Base-by-base conservation (phyloP, 257 asterid genomes). In the Jacaranda copaia region DNA sequence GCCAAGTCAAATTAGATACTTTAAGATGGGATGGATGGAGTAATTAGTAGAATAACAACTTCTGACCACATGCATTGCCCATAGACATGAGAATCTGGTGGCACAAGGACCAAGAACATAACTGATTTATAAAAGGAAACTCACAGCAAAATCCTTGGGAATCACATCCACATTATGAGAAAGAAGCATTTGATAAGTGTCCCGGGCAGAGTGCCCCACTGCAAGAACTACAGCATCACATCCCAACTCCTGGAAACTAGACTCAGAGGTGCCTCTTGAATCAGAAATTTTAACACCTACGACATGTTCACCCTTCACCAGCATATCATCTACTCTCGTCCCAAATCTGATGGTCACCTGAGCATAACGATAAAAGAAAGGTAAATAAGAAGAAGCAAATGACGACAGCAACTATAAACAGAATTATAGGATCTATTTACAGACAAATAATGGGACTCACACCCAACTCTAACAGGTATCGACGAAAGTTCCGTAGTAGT, bases 161-260 rank as follows among this genome's bases (percentile, higher is more conserved):
- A 84, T 85, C 79, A 95, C 75, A 77, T 87, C 87, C 70, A 89
- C 93, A 51, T 89, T 87, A 85, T 93, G 97, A 70, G 92, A 91
- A 73, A 93, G 89, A 78, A 93, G 96, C 99, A 95, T 95, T 65
- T 87, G 81, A 68, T 84, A 95, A 14, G 96, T 90, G 85, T 91
- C 98, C 36, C 99, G 95, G 68, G 99, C 97, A 81, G 99, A 95
- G 75, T 95, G 99, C 75, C 99, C 99, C 73, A 95, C 91, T 11
- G 99, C 99, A 49, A 95, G 97, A 89, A 93, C 92, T 76, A 93
- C 88, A 11, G 97, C 97, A 88, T 95, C 98, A 71, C 77, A 93
- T 75, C 73, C 86, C 88, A 88, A 77, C 66, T 86, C 74, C 82
- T 89, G 83, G 77, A 68, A 36, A 77, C 45, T 73, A 57, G 85